phyloP scores from a whole-genome alignment of 2,329 filamentous ascomycete species.

The Nemania serpens region DNA sequence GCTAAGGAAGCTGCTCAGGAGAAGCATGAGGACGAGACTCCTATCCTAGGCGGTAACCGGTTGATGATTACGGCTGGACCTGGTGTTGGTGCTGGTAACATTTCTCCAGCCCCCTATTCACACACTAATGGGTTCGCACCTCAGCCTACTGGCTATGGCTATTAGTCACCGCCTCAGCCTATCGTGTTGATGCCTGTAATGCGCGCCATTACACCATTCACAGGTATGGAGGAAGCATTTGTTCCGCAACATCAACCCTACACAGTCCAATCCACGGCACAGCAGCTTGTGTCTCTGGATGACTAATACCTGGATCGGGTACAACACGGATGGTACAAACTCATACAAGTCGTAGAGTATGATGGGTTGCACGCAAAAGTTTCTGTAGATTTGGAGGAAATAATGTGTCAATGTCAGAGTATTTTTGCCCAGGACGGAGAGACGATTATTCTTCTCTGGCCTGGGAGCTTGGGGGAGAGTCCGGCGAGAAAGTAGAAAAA shows the following conservation, averaged over 20 bases:
- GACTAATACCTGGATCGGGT: conserved; percentile 4
- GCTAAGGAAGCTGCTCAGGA: conserved; percentile 70
- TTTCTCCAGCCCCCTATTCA: conserved; percentile 71
- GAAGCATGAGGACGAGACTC: conserved; percentile 90
- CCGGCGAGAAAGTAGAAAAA: conserved; percentile 19
- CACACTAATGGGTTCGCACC: conserved; percentile 89
- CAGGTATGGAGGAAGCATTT: background rate
- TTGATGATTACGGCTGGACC: conserved; percentile 97
- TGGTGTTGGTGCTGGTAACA: conserved; percentile 52
- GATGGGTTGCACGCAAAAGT: conserved; percentile 28
- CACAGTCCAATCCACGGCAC: background rate
- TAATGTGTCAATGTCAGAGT: conserved; percentile 31
- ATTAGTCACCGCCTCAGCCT: conserved; percentile 46
- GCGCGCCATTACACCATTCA: conserved; percentile 4
- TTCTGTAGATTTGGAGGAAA: conserved; percentile 32
- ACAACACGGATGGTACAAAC: conserved; percentile 4
- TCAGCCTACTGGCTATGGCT: conserved; percentile 81
- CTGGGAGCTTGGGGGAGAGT: conserved; percentile 17
- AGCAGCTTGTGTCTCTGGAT: conserved; percentile 5
- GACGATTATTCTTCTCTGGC: conserved; percentile 8
- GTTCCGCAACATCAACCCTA: conserved; percentile 9
- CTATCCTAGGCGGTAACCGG: conserved; percentile 85
- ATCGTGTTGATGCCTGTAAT: conserved; percentile 26
- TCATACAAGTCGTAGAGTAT: conserved; percentile 15
- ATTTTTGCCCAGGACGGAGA: conserved; percentile 24